Percentiles rank a stretch among this genome's conserved stretches.
phyloP scores from a whole-genome alignment of 176 grass and related monocot genomes.

The Ensete glaucum region DNA sequence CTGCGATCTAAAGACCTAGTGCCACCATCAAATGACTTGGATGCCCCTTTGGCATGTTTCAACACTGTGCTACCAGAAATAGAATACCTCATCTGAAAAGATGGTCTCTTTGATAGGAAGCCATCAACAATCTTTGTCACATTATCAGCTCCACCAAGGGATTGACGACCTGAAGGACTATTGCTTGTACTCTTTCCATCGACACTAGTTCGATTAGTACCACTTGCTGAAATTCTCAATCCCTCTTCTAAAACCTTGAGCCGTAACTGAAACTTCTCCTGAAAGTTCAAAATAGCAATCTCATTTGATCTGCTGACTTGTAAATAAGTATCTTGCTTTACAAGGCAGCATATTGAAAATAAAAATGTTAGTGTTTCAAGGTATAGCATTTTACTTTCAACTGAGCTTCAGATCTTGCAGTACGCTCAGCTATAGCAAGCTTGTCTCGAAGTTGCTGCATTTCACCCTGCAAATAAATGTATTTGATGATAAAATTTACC shows the following conservation, averaged over 20 bases:
- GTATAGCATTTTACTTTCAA: slow-evolving; percentile 48
- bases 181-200: slow-evolving; percentile 21
- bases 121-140: slow-evolving; percentile 55
- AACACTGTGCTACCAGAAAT: slow-evolving; percentile 56
- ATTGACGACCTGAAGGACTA: slow-evolving; percentile 35
- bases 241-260: slow-evolving; percentile 96
- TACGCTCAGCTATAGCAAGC: slow-evolving; percentile 73
- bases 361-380: neutral
- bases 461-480: slow-evolving; percentile 49
- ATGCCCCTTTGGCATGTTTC: slow-evolving; percentile 89
- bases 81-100: slow-evolving; percentile 82
- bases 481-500: neutral
- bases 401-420: slow-evolving; percentile 86
- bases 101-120: slow-evolving; percentile 56
- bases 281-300: slow-evolving; percentile 21
- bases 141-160: slow-evolving; percentile 58
- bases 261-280: slow-evolving; percentile 84
- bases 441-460: slow-evolving; percentile 98
- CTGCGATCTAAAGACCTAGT: slow-evolving; percentile 44
- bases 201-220: slow-evolving; percentile 25
- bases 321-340: neutral
- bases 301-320: neutral
- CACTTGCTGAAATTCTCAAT: slow-evolving; percentile 73
- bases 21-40: slow-evolving; percentile 89
- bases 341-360: neutral